Percentiles rank a stretch among this genome's conserved stretches.
Evolutionary conservation across 352 stramenopile species (phyloP).

Genomic region (Phytopythium boreale): DNA sequence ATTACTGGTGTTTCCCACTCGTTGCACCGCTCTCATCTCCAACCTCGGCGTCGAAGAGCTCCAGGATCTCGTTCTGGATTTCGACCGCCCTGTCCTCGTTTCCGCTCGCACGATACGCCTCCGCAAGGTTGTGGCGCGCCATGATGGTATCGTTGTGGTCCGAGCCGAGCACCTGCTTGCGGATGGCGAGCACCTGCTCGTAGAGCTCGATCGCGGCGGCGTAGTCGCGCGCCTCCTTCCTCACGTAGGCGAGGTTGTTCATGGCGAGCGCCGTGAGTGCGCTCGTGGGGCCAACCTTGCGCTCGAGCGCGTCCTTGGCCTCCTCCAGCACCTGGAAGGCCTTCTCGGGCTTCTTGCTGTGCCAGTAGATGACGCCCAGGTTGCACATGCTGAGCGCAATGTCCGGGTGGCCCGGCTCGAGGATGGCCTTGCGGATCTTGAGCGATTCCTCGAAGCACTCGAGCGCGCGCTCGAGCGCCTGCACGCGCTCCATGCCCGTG

Average conservation of each 20-base stretch:
- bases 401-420: constrained; percentile 73
- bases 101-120: constrained; percentile 70
- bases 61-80: constrained; percentile 81
- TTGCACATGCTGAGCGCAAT: constrained; percentile 83
- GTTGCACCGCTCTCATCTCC: constrained; percentile 13
- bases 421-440: constrained; percentile 64
- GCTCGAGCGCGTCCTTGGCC: constrained; percentile 55
- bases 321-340: constrained; percentile 57
- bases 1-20: background rate
- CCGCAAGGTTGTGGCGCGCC: constrained; percentile 75
- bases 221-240: constrained; percentile 73
- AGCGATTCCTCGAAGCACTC: constrained; percentile 81
- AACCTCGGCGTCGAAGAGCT: constrained; percentile 58
- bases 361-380: constrained; percentile 75
- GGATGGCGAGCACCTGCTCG: constrained; percentile 58
- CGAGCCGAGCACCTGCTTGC: constrained; percentile 52
- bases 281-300: constrained; percentile 51
- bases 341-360: constrained; percentile 78
- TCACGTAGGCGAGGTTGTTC: constrained; percentile 82
- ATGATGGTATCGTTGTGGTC: constrained; percentile 84
- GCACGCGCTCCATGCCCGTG: constrained; percentile 70
- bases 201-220: constrained; percentile 68
- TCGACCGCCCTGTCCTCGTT: constrained; percentile 74
- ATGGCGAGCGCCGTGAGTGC: constrained; percentile 72
- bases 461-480: constrained; percentile 54